A percentile compares a stretch with the other conserved stretches of the same genome.
Evolutionary conservation across 1,139 yeast genomes (phyloP).

Genomic region (Nakaseomyces glabratus): DNA sequence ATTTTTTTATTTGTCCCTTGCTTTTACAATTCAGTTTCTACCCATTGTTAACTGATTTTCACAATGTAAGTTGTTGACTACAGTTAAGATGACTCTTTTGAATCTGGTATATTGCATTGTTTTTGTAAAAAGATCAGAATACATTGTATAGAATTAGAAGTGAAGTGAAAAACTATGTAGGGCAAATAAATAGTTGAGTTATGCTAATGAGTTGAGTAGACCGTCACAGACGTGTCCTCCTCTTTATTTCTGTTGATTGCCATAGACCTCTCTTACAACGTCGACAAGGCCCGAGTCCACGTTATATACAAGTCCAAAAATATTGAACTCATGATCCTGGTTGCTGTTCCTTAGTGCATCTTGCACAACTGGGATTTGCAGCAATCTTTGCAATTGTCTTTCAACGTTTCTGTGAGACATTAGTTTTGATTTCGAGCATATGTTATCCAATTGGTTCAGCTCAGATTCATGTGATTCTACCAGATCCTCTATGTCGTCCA

Average conservation of each 20-base stretch:
- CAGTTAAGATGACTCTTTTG: too few species aligned
- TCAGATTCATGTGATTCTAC: slow-evolving; percentile 22
- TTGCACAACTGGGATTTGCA: slow-evolving; percentile 64
- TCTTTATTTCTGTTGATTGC: slow-evolving; percentile 16
- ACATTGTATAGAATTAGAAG: too few species aligned
- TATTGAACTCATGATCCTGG: slow-evolving; percentile 38
- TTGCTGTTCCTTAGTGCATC: slow-evolving; percentile 62
- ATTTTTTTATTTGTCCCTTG: slow-evolving; percentile 9
- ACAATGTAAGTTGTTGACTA: not conserved
- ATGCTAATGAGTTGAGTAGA: too few species aligned
- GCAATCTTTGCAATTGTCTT: slow-evolving; percentile 42
- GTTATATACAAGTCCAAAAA: slow-evolving; percentile 84
- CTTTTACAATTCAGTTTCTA: not conserved
- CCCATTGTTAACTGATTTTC: not conserved
- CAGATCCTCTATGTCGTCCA: slow-evolving; percentile 45
- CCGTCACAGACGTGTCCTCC: too few species aligned
- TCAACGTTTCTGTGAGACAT: slow-evolving; percentile 76
- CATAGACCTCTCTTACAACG: slow-evolving; percentile 28
- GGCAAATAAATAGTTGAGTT: too few species aligned
- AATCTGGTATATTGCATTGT: too few species aligned
- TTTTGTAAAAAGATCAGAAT: too few species aligned
- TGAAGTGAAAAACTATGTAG: too few species aligned
- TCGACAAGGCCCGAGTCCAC: slow-evolving; percentile 67
- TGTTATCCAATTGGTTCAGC: slow-evolving; percentile 27
- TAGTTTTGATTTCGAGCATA: slow-evolving; percentile 44